phyloP scores from a whole-genome alignment of 2,329 filamentous ascomycete species.

The Ceratocystis ficicola region DNA sequence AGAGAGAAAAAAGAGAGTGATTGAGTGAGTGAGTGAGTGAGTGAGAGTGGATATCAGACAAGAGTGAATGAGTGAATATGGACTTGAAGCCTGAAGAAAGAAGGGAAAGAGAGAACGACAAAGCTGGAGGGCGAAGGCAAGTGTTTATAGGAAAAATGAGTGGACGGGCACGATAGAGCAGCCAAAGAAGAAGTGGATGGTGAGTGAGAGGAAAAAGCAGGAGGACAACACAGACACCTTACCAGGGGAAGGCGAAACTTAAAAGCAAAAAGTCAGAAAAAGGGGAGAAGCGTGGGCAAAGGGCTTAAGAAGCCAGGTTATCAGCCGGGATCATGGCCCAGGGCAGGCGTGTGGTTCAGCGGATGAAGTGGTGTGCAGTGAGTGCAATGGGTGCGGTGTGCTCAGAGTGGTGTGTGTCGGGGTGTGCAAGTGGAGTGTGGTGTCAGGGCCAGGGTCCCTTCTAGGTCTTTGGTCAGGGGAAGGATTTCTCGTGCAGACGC shows the following conservation, averaged over 20 bases:
- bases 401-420: too few relatives aligned
- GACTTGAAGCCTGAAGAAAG: constrained; percentile 5
- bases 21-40: neutral
- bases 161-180: constrained; percentile 18
- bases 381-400: too few relatives aligned
- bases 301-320: neutral
- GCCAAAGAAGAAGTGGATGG: constrained; percentile 4
- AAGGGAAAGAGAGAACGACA: neutral
- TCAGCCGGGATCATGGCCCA: neutral
- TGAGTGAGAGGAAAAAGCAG: constrained; percentile 12
- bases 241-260: constrained; percentile 20
- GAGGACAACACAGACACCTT: constrained; percentile 13
- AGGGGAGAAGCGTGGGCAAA: neutral
- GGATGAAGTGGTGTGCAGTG: neutral
- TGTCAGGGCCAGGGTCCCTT: neutral
- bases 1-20: neutral
- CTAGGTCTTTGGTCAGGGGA: neutral
- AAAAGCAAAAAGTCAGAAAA: constrained; percentile 17
- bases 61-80: constrained; percentile 9
- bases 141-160: constrained; percentile 18
- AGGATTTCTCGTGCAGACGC: neutral
- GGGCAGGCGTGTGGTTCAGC: neutral
- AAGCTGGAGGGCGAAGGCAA: neutral
- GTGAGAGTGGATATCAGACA: constrained; percentile 15
- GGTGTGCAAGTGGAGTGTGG: neutral